Evolutionary conservation across 202 grass and related monocot genomes (phyloP), one percentile per base, ranked within the genome.

Genomic region (Brachypodium distachyon): DNA sequence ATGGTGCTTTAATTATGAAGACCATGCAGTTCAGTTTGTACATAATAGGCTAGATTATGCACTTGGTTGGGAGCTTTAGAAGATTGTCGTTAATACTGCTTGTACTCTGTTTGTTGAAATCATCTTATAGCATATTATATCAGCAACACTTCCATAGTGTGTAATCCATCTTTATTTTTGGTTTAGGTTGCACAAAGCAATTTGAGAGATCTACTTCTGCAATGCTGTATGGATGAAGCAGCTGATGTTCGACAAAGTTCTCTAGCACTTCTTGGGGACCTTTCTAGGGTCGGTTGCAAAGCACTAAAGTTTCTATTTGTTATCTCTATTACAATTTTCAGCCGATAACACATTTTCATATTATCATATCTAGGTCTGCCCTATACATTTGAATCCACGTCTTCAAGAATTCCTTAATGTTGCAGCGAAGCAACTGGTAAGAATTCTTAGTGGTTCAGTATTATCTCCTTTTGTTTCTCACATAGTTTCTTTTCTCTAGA

Each of bases 211-310:
- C 61, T 99, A 66, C 92, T 99, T 76, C 82, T 99, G 67, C 96
- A 96, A 82, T 93, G 96, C 52, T 99, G 92, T 49, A 91, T 99
- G 81, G 96, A 99, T 87, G 92, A 93, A 61, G 70, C 85, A 49
- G 83, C 90, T 77, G 92, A 99, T 93, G 85, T 96, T 89, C 90
- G 96, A 56, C 96, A 99, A 83, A 99, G 96, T 76, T 89, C 92
- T 27, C 83, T 99, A 72, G 90, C 96, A 43, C 92, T 99, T 77
- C 90, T 99, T 9, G 96, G 96, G 70, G 96, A 99, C 78, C 86
- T 99, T 78, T 91, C 96, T 74, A 99, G 89, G 84, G 96, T 99
- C 85, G 72, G 88, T 47, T 83, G 7, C 84, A 36, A 63, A 77
- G 33, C 71, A 84, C 55, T n/a, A 31, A 50, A 76, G 27, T 21